These are phyloP conservation scores for Verbena officinalis DNA, from an alignment of 257 asterid species.

Conservation along the genomic window DNA sequence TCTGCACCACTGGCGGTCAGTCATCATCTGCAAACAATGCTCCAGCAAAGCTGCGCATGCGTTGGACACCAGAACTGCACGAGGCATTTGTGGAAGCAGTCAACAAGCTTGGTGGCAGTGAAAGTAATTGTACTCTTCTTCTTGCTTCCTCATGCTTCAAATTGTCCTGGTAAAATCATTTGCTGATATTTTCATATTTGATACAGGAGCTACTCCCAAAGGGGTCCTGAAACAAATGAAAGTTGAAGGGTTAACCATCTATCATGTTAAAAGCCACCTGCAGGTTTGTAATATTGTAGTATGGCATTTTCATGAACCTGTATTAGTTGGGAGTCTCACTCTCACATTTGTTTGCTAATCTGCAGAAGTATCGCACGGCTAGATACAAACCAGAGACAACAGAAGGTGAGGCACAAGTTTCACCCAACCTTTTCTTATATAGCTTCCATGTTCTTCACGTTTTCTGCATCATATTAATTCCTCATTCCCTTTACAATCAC, in stretches of 20 bases:
- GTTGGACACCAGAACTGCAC: conserved; percentile 92
- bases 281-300: conserved; percentile 50
- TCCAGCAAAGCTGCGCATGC: conserved; percentile 84
- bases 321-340: conserved; percentile 23
- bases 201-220: conserved; percentile 70
- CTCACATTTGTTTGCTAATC: conserved; percentile 31
- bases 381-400: conserved; percentile 80
- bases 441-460: conserved; percentile 13
- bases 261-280: conserved; percentile 59
- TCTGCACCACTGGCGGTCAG: conserved; percentile 42
- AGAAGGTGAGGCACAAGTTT: conserved; percentile 56
- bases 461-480: conserved; percentile 22
- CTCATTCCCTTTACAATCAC: conserved; percentile 7
- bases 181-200: conserved; percentile 20
- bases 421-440: conserved; percentile 12
- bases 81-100: conserved; percentile 90
- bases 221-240: conserved; percentile 55
- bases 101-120: conserved; percentile 93
- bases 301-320: conserved; percentile 17
- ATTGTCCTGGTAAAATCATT: conserved; percentile 20
- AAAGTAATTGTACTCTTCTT: conserved; percentile 51
- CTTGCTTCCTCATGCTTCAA: conserved; percentile 25
- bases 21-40: conserved; percentile 70
- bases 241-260: conserved; percentile 54
- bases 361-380: conserved; percentile 95